Conservation (phyloP, 2,329 filamentous ascomycete species). For the Fragosphaeria purpurea region DNA sequence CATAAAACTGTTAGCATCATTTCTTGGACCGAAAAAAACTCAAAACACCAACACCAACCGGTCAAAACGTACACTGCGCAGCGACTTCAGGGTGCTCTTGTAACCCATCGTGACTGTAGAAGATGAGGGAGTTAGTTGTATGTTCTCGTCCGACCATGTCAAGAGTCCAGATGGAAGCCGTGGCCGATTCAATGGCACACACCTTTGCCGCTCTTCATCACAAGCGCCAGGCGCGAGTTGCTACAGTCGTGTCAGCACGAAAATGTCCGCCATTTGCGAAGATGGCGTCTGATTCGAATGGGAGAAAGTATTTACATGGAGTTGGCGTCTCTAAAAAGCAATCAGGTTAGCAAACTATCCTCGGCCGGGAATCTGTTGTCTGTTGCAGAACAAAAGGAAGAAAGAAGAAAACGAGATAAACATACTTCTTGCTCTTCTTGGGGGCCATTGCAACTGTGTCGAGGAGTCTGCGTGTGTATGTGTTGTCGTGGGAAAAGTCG, state of each 20-base stretch:
- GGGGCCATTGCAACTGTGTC: constrained; percentile 48
- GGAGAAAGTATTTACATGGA: constrained; percentile 9
- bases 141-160: no score
- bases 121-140: no score
- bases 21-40: no score
- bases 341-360: no score
- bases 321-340: constrained; percentile 11
- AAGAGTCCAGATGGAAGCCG: no score
- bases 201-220: constrained; percentile 58
- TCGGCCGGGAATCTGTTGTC: no score
- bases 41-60: no score
- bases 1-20: not conserved
- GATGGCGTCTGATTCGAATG: no score
- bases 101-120: constrained; percentile 64
- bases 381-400: no score
- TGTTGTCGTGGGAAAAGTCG: no score
- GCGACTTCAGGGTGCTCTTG: constrained; percentile 52
- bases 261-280: no score
- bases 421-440: constrained; percentile 53
- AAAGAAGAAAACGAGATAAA: not conserved
- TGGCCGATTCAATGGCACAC: no score
- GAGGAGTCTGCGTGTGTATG: constrained; percentile 18
- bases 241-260: constrained; percentile 49
- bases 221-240: constrained; percentile 51
- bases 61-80: constrained; percentile 11